Base-by-base conservation (phyloP, 495 filamentous ascomycete species). In the Lichenothelia convexa region DNA sequence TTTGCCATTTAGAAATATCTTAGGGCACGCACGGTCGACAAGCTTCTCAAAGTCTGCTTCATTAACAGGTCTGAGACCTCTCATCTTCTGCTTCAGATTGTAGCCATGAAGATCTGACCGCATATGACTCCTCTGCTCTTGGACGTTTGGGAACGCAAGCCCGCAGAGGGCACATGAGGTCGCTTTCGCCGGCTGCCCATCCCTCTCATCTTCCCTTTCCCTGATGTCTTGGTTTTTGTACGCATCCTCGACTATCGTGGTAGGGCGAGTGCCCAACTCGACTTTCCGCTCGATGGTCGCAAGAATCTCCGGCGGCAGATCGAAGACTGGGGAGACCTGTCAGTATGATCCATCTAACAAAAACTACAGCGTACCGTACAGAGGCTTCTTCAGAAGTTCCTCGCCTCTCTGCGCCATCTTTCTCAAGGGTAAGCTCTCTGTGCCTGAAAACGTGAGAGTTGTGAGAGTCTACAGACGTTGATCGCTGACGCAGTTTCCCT, bases 91-190 rank as follows among this genome's bases (percentile, higher is more conserved):
- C 54, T 93, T 94, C 33, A 94, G 53, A 51, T 97, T 97, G 56
- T 93, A 95, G 37, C 77, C 67, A 56, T 97, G 89, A 32, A 87
- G 65, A 53, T 97, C 89, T n/a, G 86, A 92, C 36, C 77, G 75
- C 18, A 80, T 72, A 60, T 97, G 89, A 35, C 68, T 65, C 30
- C 80, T 70, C 46, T 97, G 91, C 35, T 93, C 85, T 46, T 75
- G 65, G 18, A 93, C 72, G 18, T 62, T 77, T 18, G 56, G 44
- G 46, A 81, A 89, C 0, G 65, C 59, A 13, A 81, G 62, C 21
- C 66, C 64, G 57, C 89, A 97, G 12, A 95, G 72, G 3, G 75
- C 68, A 49, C 89, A 97, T 17, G 79, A 70, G 27, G 80, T 84
- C 3, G 82, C 68, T 3, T 72, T 71, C 26, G 70, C 64, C 21